These are phyloP conservation scores for Xylaria curta DNA, from an alignment of 495 filamentous ascomycete genomes.

Conservation along the genomic window DNA sequence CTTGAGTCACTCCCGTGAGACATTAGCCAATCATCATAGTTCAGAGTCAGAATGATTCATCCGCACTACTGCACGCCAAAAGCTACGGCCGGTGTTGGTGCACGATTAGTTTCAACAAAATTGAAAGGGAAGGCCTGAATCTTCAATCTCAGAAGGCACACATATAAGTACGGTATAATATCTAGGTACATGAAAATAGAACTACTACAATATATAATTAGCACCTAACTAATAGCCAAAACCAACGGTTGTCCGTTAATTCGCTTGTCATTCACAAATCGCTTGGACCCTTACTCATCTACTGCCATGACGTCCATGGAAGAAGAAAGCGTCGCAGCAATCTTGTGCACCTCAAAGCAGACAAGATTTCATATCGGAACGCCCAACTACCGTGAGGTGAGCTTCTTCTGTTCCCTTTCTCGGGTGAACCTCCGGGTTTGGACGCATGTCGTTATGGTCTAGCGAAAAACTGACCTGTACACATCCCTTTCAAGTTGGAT, in stretches of 20 bases:
- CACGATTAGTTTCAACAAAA: not conserved
- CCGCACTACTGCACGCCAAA: slow-evolving; percentile 34
- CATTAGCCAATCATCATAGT: slow-evolving; percentile 31
- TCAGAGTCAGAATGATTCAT: slow-evolving; percentile 40
- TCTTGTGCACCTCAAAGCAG: slow-evolving; percentile 62
- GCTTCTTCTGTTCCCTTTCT: not conserved
- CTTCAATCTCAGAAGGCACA: not conserved
- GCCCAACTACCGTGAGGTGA: slow-evolving; percentile 60
- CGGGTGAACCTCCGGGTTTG: not conserved
- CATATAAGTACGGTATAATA: not conserved
- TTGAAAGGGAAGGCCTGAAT: not conserved
- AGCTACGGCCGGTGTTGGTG: not conserved
- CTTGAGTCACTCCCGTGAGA: not conserved
- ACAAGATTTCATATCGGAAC: slow-evolving; percentile 63
- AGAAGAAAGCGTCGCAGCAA: slow-evolving; percentile 54
- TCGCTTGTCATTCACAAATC: not conserved
- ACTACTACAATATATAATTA: not conserved
- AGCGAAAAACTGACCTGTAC: not conserved
- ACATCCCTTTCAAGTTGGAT: slow-evolving; percentile 58
- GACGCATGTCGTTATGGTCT: not conserved
- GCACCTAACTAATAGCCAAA: not conserved
- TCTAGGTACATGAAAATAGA: not conserved
- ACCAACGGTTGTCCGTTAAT: not conserved
- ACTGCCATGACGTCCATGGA: slow-evolving; percentile 53
- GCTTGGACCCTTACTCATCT: not conserved